A percentile compares a stretch with the other conserved stretches of the same genome.
These are phyloP conservation scores for Blastobotrys attinorum DNA, from an alignment of 805 yeast species.

Conservation along the genomic window DNA sequence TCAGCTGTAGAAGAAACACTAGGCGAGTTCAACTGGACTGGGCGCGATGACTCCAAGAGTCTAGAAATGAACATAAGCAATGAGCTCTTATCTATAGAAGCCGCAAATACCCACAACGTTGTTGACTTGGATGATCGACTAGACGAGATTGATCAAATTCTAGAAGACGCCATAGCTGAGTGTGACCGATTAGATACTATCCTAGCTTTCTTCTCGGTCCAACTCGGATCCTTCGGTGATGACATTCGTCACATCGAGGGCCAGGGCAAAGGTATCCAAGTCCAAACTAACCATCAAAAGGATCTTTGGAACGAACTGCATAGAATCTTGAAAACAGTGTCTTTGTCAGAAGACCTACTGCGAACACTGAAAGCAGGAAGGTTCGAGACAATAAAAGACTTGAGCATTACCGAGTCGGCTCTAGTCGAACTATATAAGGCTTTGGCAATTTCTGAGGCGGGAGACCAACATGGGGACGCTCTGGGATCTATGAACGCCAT, in stretches of 20 bases:
- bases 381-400: constrained; percentile 40
- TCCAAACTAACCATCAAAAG: constrained; percentile 74
- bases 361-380: constrained; percentile 38
- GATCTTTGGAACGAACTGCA: constrained; percentile 62
- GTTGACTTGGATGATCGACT: constrained; percentile 42
- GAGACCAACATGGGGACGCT: constrained; percentile 31
- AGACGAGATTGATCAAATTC: constrained; percentile 35
- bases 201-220: constrained; percentile 50
- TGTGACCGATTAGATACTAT: constrained; percentile 50
- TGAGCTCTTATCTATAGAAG: constrained; percentile 56
- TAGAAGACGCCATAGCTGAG: constrained; percentile 39
- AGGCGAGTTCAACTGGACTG: constrained; percentile 72
- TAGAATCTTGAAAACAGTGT: constrained; percentile 61
- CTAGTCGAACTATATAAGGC: constrained; percentile 56
- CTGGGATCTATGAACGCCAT: constrained; percentile 53
- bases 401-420: constrained; percentile 44
- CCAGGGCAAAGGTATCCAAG: constrained; percentile 75
- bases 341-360: constrained; percentile 51
- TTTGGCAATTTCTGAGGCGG: constrained; percentile 48
- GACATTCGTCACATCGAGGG: constrained; percentile 66
- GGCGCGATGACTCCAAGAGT: constrained; percentile 52
- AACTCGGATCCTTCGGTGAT: constrained; percentile 52
- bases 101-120: constrained; percentile 49
- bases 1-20: constrained; percentile 52
- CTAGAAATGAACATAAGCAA: constrained; percentile 50